Base-by-base conservation (phyloP, 371 early-diverging fungal species). In the Zychaea mexicana region DNA sequence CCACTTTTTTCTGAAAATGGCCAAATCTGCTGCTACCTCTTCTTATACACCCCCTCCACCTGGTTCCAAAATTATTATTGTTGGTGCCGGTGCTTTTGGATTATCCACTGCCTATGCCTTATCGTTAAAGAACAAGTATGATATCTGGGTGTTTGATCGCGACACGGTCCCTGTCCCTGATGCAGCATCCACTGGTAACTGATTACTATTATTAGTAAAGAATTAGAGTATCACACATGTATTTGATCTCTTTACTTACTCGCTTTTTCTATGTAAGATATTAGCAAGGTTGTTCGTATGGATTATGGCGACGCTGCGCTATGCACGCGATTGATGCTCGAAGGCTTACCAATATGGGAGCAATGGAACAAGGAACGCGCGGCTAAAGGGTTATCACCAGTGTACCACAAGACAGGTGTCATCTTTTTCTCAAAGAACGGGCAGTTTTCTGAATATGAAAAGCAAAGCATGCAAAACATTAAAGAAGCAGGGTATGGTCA, bases 51-150 rank as follows among this genome's bases (percentile, higher is more conserved):
- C 66, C 54, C 66, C 66, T 7, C 15, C 60, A 8, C 56, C 66
- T 22, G 74, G 77, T 13, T 62, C 76, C 31, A 73, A 68, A 60
- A 73, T 84, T 19, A 73, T 79, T 19, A 72, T 85, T 58, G 82
- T 85, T 27, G 85, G 85, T n/a, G 81, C 73, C 7, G 83, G 85
- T 1, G 73, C 73, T 17, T 85, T 82, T 73, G 83, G 85, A 15
- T 60, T 85, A 26, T 79, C 80, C 17, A 78, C 83, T n/a, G 83
- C 82, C 1, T 64, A 79, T 28, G 69, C 82, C 26, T 68, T 84
- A 32, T 56, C 75, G 19, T 47, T 61, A 13, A 67, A 67, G 17
- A 66, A 66, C 32, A 74, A 71, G 21, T 71, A 76, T 28, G 38
- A 71, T 9, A 65, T 84, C 19, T 67, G 55, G 31, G 78, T 84